Base-by-base conservation (phyloP, 345 rosid species). In the Tarenaya hassleriana region DNA sequence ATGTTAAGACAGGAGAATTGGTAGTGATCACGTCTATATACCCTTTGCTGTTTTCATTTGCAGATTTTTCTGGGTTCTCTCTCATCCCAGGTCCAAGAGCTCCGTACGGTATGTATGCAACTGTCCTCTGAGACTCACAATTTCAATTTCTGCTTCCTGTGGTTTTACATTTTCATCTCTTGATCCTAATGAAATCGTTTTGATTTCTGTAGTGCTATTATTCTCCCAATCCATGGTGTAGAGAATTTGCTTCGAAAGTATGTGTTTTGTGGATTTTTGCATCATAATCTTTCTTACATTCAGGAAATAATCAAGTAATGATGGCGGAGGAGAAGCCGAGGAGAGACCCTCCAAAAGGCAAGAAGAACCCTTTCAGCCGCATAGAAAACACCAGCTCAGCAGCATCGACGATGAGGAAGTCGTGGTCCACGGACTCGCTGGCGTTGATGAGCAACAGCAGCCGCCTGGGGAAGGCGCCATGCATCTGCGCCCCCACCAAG, bases 1-100 rank as follows among this genome's bases (percentile, higher is more conserved):
- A 24, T 24, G 29, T 24, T 2, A 24, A 5, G 5, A 47, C 55
- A 10, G 41, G 4, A 50, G 10, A 34, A 19, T 55, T 43, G 41
- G 63, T 57, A 27, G 67, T 4, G 7, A 39, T 38, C 69, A 64
- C 69, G 69, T 64, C 69, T 57, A 61, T 29, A 38, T 45, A 37
- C 21, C 27, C 41, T n/a, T 43, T 43, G 6, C 27, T 43, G 20
- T 40, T 40, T 34, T 4, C 52, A 61, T 9, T 16, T 7, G 32
- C n/a, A 39, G 27, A 62, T 37, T 53, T 58, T 54, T 47, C 47
- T 5, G n/a, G 4, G 11, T 35, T 51, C 42, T 29, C 14, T 49
- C 32, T 49, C 1, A 45, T 37, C 21, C 43, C 8, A 64, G 50
- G 40, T 16, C 34, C 41, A 50, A 64, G 51, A 64, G 50, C 39